Base-by-base conservation (phyloP, 2,329 filamentous ascomycete genomes). In the Pestalotiopsis fici region DNA sequence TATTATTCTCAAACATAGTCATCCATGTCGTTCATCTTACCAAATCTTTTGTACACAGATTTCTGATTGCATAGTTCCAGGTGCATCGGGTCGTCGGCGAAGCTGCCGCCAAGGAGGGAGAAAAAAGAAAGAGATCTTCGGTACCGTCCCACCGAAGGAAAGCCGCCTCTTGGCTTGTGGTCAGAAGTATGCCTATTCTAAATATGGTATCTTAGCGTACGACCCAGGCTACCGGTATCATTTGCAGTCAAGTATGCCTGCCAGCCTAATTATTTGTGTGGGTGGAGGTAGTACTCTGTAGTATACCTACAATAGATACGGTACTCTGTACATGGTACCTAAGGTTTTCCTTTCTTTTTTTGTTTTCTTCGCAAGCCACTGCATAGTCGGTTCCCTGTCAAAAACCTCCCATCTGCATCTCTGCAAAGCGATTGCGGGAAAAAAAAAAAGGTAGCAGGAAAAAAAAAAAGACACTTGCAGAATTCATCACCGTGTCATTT, bases 161-260 rank as follows among this genome's bases (percentile, higher is more conserved):
- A 54, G 62, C 31, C 21, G 62, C 43, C 9, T 37, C 43, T 55
- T 64, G 62, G 27, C 39, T 18, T 59, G 27, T 65, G 27, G 54
- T n/a, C 7, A 50, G 43, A 50, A 50, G 25, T 47, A 23, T 47
- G 28, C 56, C 43, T 59, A 37, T 57, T 65, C 54, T 65, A 65
- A 57, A 21, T 65, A 65, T 65, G 62, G 62, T 47, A 60, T 27
- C 25, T 37, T 60, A 59, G 37, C 63, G 18, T 55, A 27, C 63
- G 54, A 65, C 50, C 63, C 63, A 35, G n/a, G 27, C 63, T 27
- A 59, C 35, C 35, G 63, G 63, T 65, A 50, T 50, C 43, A 50
- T 35, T 64, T 59, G 54, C 63, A 35, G 54, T 50, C 31, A 35
- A 65, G 50, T 54, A 23, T 50, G 56, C 31, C 25, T 60, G 28